These are phyloP conservation scores for Clavariopsis aquatica DNA, from an alignment of 495 filamentous ascomycete genomes.

Conservation along the genomic window DNA sequence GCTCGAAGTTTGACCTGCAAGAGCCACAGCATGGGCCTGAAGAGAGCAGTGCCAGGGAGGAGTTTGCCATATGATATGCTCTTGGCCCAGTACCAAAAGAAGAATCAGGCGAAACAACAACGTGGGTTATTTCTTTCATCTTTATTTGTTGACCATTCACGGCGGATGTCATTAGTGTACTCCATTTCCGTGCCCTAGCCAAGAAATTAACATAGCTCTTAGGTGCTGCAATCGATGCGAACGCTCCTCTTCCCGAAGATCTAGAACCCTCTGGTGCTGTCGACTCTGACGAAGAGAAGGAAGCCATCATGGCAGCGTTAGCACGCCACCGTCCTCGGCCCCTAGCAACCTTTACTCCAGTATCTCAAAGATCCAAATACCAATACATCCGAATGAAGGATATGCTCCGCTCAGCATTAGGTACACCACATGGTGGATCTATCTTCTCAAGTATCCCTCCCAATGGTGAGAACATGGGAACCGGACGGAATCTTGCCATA, in stretches of 20 bases:
- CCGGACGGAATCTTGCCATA: constrained; percentile 14
- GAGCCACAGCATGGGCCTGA: constrained; percentile 94
- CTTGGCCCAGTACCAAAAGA: constrained; percentile 93
- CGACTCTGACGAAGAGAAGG: constrained; percentile 91
- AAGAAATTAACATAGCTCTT: constrained; percentile 8
- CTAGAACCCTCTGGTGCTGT: constrained; percentile 69
- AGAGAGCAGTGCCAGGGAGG: constrained; percentile 84
- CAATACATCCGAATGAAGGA: constrained; percentile 84
- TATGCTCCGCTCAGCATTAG: constrained; percentile 76
- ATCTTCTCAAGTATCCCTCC: constrained; percentile 31
- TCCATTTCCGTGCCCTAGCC: neutral
- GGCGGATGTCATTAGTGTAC: too few species aligned
- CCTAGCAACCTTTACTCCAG: constrained; percentile 63
- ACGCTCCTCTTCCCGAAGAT: constrained; percentile 87
- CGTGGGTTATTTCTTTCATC: constrained; percentile 55
- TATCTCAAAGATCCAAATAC: constrained; percentile 71
- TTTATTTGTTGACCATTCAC: neutral
- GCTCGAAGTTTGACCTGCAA: constrained; percentile 94
- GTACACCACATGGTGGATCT: constrained; percentile 36
- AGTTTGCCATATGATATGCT: constrained; percentile 95
- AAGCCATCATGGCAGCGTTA: constrained; percentile 82
- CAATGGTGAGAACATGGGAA: constrained; percentile 19
- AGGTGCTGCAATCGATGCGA: constrained; percentile 92
- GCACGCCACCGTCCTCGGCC: constrained; percentile 73
- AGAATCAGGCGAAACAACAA: constrained; percentile 96